Evolutionary conservation across 2,329 filamentous ascomycete genomes (phyloP), one percentile per base, ranked within the genome.

Genomic region (Colletotrichum sp.): DNA sequence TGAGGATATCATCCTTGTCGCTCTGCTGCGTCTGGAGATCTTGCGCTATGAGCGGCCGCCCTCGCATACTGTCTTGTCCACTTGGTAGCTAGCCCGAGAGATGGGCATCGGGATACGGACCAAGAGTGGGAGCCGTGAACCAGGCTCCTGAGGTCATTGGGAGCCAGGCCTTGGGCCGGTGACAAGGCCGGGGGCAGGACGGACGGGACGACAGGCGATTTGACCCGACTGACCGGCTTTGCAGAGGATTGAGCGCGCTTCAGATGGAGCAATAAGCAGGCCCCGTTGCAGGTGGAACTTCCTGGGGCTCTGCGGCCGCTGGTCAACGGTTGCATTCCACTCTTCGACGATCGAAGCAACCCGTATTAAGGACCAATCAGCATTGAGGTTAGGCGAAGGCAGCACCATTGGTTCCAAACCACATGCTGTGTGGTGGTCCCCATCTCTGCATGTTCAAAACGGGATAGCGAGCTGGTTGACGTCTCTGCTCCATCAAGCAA

Each of bases 241-340:
- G 22, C 55, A 30, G 57, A 59, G 19, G 44, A 64, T 25, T 29
- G 61, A 65, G 30, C 16, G 25, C 49, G 49, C 52, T 59, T 69
- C 30, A 39, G 52, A 71, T 67, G 72, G 49, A 71, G 62, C 61
- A 62, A 34, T 57, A 71, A 59, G 25, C 32, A 49, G 44, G 57
- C 66, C 72, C 72, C 62, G 34, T 62, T 62, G 59, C 25, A n/a
- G 49, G 22, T 30, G 68, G 52, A 39, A 66, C 61, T 44, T n/a
- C 61, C 62, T 67, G 57, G 69, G 68, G 61, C 62, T 75, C 67
- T 75, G 72, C 68, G 68, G 72, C 68, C 52, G 72, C 32, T 27
- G 68, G 22, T 65, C 52, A 62, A 67, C 44, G n/a, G 61, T 52
- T 66, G 30, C 65, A 30, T 65, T 57, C 32, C 62, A 25, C 19